Conservation (phyloP, 495 filamentous ascomycete species). For the Penicillium crystallinum region DNA sequence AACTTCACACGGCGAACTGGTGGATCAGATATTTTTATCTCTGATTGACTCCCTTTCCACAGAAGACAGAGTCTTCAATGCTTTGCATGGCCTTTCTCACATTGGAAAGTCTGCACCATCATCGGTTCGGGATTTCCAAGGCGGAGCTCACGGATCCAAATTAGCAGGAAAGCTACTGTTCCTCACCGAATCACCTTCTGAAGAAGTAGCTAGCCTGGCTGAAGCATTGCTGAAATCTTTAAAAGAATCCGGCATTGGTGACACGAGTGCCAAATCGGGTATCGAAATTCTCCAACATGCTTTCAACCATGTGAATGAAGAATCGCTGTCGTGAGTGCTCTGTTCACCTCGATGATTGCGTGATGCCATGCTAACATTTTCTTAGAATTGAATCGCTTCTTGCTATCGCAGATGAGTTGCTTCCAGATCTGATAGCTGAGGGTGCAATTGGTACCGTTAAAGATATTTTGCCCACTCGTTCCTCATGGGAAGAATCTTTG, state of each 20-base stretch:
- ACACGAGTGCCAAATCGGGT: slow-evolving; percentile 34
- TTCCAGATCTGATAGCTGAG: slow-evolving; percentile 32
- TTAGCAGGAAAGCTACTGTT: slow-evolving; percentile 53
- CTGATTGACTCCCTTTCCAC: slow-evolving; percentile 35
- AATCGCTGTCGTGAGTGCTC: slow-evolving; percentile 49
- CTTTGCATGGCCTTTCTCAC: slow-evolving; percentile 37
- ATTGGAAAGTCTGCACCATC: slow-evolving; percentile 34
- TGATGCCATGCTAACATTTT: slow-evolving; percentile 11
- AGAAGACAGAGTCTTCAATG: slow-evolving; percentile 25
- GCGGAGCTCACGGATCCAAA: slow-evolving; percentile 44
- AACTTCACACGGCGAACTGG: slow-evolving; percentile 36
- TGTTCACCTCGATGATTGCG: too few relatives aligned
- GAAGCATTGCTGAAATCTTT: slow-evolving; percentile 38
- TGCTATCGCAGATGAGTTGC: slow-evolving; percentile 46
- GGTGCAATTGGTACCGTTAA: slow-evolving; percentile 27
- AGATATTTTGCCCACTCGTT: slow-evolving; percentile 44
- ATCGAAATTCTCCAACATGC: slow-evolving; percentile 49
- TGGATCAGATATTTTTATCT: slow-evolving; percentile 38
- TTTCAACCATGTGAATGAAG: slow-evolving; percentile 43
- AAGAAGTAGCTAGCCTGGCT: slow-evolving; percentile 49
- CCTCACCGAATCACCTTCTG: slow-evolving; percentile 51
- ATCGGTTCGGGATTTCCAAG: slow-evolving; percentile 35
- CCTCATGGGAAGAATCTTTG: slow-evolving; percentile 52
- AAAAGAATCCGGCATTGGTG: slow-evolving; percentile 33
- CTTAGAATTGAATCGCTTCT: slow-evolving; percentile 50